These are phyloP conservation scores for Fusarium sp. DNA, from an alignment of 2,329 filamentous ascomycete genomes.

Conservation along the genomic window DNA sequence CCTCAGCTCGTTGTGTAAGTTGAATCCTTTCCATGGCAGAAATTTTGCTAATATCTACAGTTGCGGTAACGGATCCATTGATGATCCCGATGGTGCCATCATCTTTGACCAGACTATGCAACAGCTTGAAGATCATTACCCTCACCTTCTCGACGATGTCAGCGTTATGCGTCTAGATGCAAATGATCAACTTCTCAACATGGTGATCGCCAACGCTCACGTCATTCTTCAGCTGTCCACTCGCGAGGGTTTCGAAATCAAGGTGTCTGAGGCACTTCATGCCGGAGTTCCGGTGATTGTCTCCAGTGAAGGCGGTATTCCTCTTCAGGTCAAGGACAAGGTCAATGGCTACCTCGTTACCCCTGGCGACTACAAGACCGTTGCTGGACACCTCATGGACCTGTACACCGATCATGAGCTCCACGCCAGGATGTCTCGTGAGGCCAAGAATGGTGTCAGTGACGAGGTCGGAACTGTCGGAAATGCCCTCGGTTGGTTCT, in stretches of 20 bases:
- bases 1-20: conserved; percentile 78
- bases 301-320: conserved; percentile 81
- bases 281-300: conserved; percentile 84
- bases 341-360: conserved; percentile 81
- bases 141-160: conserved; percentile 72
- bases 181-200: conserved; percentile 84
- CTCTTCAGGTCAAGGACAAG: conserved; percentile 78
- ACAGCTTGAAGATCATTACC: conserved; percentile 73
- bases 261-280: conserved; percentile 85
- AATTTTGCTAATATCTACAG: conserved; percentile 35
- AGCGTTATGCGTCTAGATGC: conserved; percentile 82
- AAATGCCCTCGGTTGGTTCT: conserved; percentile 81
- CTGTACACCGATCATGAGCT: conserved; percentile 75
- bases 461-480: conserved; percentile 87
- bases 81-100: conserved; percentile 80
- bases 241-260: conserved; percentile 87
- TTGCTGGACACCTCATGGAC: conserved; percentile 74
- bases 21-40: neutral
- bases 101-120: conserved; percentile 80
- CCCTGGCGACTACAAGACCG: conserved; percentile 75
- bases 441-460: conserved; percentile 74
- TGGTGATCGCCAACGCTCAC: conserved; percentile 77
- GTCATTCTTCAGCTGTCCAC: conserved; percentile 84
- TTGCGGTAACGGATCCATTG: conserved; percentile 82
- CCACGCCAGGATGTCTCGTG: conserved; percentile 74